These are phyloP conservation scores for Trichopus zeylanicus DNA, from an alignment of 116 monocot species.

Conservation along the genomic window DNA sequence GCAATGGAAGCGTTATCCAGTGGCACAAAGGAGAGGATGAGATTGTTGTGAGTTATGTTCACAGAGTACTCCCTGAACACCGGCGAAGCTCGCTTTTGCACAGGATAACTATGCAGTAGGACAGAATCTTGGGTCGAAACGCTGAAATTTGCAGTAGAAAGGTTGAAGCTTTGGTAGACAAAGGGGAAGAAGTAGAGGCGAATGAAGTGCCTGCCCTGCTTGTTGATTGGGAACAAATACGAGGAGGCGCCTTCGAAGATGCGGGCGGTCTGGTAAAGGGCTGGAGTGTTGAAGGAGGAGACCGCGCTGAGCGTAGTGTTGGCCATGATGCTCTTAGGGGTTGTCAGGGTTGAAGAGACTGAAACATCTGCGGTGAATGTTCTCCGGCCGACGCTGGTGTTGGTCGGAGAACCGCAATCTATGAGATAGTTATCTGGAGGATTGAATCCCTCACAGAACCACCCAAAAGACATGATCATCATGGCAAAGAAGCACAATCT, in stretches of 20 bases:
- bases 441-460: slow-evolving; percentile 4
- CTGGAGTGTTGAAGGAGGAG: slow-evolving; percentile 18
- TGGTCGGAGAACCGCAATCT: slow-evolving; percentile 49
- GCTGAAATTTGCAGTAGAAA: slow-evolving; percentile 37
- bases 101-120: slow-evolving; percentile 32
- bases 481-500: not conserved
- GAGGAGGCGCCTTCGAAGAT: slow-evolving; percentile 39
- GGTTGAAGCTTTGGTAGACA: slow-evolving; percentile 32
- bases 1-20: slow-evolving; percentile 25
- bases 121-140: slow-evolving; percentile 42
- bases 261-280: slow-evolving; percentile 57
- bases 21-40: slow-evolving; percentile 45
- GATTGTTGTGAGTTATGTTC: slow-evolving; percentile 31
- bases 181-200: slow-evolving; percentile 80
- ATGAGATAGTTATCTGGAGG: slow-evolving; percentile 64
- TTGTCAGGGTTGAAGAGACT: slow-evolving; percentile 15
- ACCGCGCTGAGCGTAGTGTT: slow-evolving; percentile 17
- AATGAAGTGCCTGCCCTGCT: slow-evolving; percentile 50
- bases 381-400: slow-evolving; percentile 24
- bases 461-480: not conserved
- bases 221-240: slow-evolving; percentile 51
- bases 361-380: slow-evolving; percentile 33
- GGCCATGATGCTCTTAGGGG: slow-evolving; percentile 34
- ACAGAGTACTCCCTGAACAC: slow-evolving; percentile 53
- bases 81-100: slow-evolving; percentile 5